A percentile compares a stretch with the other conserved stretches of the same genome.
phyloP scores from a whole-genome alignment of 805 yeast species.

The Cyberlindnera euphorbiae region DNA sequence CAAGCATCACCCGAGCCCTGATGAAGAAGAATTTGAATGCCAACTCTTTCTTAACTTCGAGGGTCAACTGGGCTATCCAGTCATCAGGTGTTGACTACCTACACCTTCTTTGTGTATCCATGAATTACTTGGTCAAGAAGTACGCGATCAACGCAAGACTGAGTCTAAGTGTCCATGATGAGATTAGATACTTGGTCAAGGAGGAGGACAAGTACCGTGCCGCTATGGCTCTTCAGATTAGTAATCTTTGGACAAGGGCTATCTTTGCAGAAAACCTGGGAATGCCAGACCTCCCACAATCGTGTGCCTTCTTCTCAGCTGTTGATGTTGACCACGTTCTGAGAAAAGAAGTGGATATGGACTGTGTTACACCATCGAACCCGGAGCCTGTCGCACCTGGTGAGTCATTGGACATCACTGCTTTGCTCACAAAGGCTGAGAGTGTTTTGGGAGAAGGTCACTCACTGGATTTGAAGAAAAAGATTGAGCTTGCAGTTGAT shows the following conservation, averaged over 20 bases:
- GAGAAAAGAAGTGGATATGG: slow-evolving; percentile 89
- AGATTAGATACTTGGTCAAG: slow-evolving; percentile 73
- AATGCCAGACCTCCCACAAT: slow-evolving; percentile 83
- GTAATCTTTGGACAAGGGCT: slow-evolving; percentile 94
- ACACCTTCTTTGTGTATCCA: slow-evolving; percentile 76
- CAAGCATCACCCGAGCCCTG: slow-evolving; percentile 86
- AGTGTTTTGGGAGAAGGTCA: slow-evolving; percentile 16
- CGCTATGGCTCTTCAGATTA: slow-evolving; percentile 80
- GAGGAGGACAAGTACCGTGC: slow-evolving; percentile 71
- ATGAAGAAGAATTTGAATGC: slow-evolving; percentile 58
- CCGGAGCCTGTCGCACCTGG: slow-evolving; percentile 71
- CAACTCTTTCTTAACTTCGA: slow-evolving; percentile 72
- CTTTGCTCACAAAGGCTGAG: slow-evolving; percentile 40
- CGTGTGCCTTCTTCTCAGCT: slow-evolving; percentile 92
- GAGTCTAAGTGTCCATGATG: slow-evolving; percentile 91
- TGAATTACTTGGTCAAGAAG: slow-evolving; percentile 71
- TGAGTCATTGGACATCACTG: slow-evolving; percentile 59
- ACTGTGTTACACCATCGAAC: slow-evolving; percentile 89
- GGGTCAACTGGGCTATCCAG: slow-evolving; percentile 97
- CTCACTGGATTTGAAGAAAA: slow-evolving; percentile 5
- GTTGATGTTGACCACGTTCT: slow-evolving; percentile 86
- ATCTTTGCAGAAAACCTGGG: slow-evolving; percentile 93
- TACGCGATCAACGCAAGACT: slow-evolving; percentile 73
- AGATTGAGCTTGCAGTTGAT: slow-evolving; percentile 1
- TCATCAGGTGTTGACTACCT: slow-evolving; percentile 96